These are phyloP conservation scores for Saccharata proteae DNA, from an alignment of 2,329 filamentous ascomycete species.

Conservation along the genomic window DNA sequence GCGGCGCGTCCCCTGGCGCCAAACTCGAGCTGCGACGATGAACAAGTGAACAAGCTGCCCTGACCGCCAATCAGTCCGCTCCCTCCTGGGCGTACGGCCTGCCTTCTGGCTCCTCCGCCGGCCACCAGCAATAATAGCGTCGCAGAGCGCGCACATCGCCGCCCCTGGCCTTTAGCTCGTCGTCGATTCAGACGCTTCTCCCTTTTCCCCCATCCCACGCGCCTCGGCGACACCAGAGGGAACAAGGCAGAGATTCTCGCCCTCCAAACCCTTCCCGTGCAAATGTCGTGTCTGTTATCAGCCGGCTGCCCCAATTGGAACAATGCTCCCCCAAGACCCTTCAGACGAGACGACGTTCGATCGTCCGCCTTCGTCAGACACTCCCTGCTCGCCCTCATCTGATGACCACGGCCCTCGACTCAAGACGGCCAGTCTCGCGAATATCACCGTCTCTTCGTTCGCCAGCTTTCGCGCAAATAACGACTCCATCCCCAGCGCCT, in stretches of 20 bases:
- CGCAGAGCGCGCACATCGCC: conserved; percentile 7
- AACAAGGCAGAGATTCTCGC: conserved; percentile 8
- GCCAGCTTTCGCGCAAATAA: conserved; percentile 31
- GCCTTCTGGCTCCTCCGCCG: conserved; percentile 4
- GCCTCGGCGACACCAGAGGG: conserved; percentile 7
- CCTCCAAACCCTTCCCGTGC: conserved; percentile 6
- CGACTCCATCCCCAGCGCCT: conserved; percentile 28
- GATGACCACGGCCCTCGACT: conserved; percentile 8
- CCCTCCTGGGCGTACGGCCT: conserved; percentile 4
- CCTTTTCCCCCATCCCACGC: conserved; percentile 7
- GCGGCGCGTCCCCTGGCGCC: too few relatives aligned
- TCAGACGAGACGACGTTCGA: conserved; percentile 6
- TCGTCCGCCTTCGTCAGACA: conserved; percentile 8
- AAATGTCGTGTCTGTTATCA: conserved; percentile 5
- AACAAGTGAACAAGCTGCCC: too few relatives aligned
- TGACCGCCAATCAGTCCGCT: conserved; percentile 4
- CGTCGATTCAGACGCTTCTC: conserved; percentile 5
- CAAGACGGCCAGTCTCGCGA: conserved; percentile 22
- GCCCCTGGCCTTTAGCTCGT: too few relatives aligned
- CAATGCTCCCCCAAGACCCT: conserved; percentile 5
- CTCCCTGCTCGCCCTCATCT: conserved; percentile 8
- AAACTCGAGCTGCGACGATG: too few relatives aligned
- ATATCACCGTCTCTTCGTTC: conserved; percentile 31
- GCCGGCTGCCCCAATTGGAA: conserved; percentile 7
- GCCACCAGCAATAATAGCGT: conserved; percentile 5